Base-by-base conservation (phyloP, 768 basidiomycete genomes). In the Serendipita indica region DNA sequence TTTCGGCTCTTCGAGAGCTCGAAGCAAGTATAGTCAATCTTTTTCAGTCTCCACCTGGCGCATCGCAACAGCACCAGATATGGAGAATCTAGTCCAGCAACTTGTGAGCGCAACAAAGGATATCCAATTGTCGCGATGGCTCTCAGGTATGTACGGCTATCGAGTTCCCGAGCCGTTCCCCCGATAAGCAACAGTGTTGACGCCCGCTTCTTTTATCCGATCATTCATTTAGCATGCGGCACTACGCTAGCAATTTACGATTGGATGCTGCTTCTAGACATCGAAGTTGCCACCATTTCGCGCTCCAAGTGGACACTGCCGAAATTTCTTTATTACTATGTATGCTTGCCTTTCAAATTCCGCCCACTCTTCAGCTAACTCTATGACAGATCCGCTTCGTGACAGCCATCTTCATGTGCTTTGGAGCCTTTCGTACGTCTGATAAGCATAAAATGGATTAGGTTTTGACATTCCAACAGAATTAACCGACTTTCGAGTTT, bases 201-300 rank as follows among this genome's bases (percentile, higher is more conserved):
- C n/a, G n/a, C n/a, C n/a, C n/a, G n/a, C n/a, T n/a, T n/a, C n/a
- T n/a, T n/a, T n/a, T n/a, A n/a, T n/a, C n/a, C n/a, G n/a, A n/a
- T n/a, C n/a, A n/a, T n/a, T 27, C 30, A 3, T 25, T 7, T n/a
- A 54, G 49, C 20, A 3, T n/a, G 20, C 30, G 49, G 20, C 20
- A 20, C 30, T 28, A 54, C 49, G n/a, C 49, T 54, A 16, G 49
- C 49, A 10, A 28, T 54, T 3, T 54, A 54, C 22, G 49, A 54
- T 54, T 3, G 30, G 10, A 25, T 27, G 30, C 5, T 27, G n/a
- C 3, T 32, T n/a, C 20, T 4, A 6, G 16, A 16, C 5, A 16
- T 54, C 20, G 49, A 54, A 54, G n/a, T n/a, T n/a, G n/a, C n/a
- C 5, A 43, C 41, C 6, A 43, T 43, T 18, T 43, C n/a, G n/a